These are phyloP conservation scores for Hanseniaspora uvarum DNA, from an alignment of 1,139 yeast genomes.

Conservation along the genomic window DNA sequence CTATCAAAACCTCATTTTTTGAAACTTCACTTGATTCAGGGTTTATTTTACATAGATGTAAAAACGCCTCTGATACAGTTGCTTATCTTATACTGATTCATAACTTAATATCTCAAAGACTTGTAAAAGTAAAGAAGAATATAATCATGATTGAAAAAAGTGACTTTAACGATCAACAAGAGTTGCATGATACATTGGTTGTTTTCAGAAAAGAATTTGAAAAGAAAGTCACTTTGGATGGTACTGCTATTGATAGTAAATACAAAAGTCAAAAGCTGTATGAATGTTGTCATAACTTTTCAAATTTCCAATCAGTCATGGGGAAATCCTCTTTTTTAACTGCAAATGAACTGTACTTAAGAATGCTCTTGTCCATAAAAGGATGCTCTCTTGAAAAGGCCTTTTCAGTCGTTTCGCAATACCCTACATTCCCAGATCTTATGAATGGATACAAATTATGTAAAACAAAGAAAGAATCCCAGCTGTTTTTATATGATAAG, in stretches of 20 bases:
- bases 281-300: conserved; percentile 55
- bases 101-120: conserved; percentile 43
- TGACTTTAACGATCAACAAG: conserved; percentile 40
- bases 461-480: conserved; percentile 33
- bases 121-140: conserved; percentile 11
- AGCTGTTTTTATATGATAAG: conserved; percentile 36
- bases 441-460: conserved; percentile 35
- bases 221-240: neutral
- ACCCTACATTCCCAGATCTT: conserved; percentile 27
- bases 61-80: conserved; percentile 65
- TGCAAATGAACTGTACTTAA: conserved; percentile 62
- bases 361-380: conserved; percentile 64
- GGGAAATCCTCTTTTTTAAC: conserved; percentile 64
- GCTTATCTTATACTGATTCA: conserved; percentile 34
- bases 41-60: conserved; percentile 60
- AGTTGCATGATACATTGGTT: conserved; percentile 38
- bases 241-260: neutral
- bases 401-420: conserved; percentile 48
- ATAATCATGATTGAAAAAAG: conserved; percentile 8
- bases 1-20: conserved; percentile 69
- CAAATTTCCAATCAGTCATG: conserved; percentile 57
- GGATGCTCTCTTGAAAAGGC: conserved; percentile 87
- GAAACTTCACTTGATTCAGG: conserved; percentile 56
- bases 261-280: conserved; percentile 27
- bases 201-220: conserved; percentile 39